phyloP scores from a whole-genome alignment of 2,329 filamentous ascomycete species.

The Immersiporthe knoxdaviesiana region DNA sequence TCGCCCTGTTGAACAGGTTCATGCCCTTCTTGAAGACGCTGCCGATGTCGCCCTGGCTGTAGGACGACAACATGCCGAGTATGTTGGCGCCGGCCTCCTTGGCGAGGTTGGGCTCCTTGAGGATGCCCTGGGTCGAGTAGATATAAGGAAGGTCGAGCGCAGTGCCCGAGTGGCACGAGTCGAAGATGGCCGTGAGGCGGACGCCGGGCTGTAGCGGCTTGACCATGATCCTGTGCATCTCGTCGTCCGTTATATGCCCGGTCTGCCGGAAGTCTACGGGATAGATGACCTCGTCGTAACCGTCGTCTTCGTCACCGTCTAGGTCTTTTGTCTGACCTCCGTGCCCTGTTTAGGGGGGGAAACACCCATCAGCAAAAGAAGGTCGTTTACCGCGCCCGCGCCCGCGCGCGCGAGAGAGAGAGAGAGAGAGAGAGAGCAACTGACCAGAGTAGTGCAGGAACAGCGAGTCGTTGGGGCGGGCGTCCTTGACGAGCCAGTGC shows the following conservation, averaged over 20 bases:
- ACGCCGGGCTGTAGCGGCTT: constrained; percentile 59
- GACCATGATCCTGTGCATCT: constrained; percentile 78
- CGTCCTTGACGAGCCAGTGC: constrained; percentile 97
- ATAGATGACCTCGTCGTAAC: constrained; percentile 83
- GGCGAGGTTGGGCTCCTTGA: constrained; percentile 70
- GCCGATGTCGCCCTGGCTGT: constrained; percentile 73
- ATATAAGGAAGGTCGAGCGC: constrained; percentile 69
- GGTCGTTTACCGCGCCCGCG: no score
- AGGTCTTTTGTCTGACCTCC: constrained; percentile 81
- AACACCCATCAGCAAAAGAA: neutral
- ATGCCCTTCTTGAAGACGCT: constrained; percentile 81
- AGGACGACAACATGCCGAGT: constrained; percentile 61
- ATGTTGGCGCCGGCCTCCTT: constrained; percentile 69
- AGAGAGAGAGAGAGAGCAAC: constrained; percentile 35
- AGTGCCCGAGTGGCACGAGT: constrained; percentile 70
- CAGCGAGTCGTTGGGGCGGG: constrained; percentile 86
- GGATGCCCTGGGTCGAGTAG: constrained; percentile 69
- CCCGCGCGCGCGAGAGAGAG: neutral
- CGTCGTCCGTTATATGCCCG: constrained; percentile 83
- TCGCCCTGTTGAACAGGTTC: constrained; percentile 87
- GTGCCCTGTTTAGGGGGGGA: constrained; percentile 60
- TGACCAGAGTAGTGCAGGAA: constrained; percentile 97
- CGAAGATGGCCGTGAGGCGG: constrained; percentile 64
- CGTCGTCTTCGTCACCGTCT: constrained; percentile 80
- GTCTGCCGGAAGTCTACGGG: constrained; percentile 78